Evolutionary conservation across 768 basidiomycete genomes (phyloP), one percentile per base, ranked within the genome.

Genomic region (Dacryopinax spathularia): DNA sequence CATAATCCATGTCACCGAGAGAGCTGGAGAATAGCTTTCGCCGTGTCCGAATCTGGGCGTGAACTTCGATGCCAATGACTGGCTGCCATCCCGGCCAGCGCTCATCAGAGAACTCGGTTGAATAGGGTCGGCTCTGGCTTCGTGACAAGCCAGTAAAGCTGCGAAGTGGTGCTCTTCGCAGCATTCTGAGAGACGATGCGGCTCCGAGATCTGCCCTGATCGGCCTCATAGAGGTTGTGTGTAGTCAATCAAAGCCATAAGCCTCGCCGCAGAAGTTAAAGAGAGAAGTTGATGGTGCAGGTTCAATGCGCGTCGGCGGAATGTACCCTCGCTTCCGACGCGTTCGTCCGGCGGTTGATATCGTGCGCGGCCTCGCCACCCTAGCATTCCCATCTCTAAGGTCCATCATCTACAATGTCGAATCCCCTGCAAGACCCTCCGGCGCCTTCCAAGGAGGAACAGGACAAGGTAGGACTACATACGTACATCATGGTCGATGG

Each of bases 1-100:
- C 81, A 16, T 82, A 77, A 1, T n/a, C n/a, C n/a, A 70, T 71
- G 33, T 43, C 9, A 56, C 18, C 9, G 13, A 20, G 74, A 81
- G 66, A 25, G 84, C 84, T 69, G 35, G 93, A 97, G 74, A 99
- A 97, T 27, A 99, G 80, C 74, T 99, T 99, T 63, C 78, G 76
- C 63, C 85, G 82, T 1, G 91, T 86, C 73, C 88, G 89, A 70
- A 99, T 83, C 72, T 98, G 95, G 0, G 92, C 90, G 71, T 98
- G 96, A 4, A 95, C 89, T 71, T 99, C 96, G 56, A 99, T 86
- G 16, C 96, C 96, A 33, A 98, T 84, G 37, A 95, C 78, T 20
- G 96, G 86, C 67, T 87, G 81, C 90, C 91, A 98, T 22, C 86
- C 91, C 16, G 86, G 87, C 89, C 89, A 89, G 60, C 86, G 64